Evolutionary conservation across 2,329 filamentous ascomycete species (phyloP).

Genomic region (Pestalotiopsis sp.): DNA sequence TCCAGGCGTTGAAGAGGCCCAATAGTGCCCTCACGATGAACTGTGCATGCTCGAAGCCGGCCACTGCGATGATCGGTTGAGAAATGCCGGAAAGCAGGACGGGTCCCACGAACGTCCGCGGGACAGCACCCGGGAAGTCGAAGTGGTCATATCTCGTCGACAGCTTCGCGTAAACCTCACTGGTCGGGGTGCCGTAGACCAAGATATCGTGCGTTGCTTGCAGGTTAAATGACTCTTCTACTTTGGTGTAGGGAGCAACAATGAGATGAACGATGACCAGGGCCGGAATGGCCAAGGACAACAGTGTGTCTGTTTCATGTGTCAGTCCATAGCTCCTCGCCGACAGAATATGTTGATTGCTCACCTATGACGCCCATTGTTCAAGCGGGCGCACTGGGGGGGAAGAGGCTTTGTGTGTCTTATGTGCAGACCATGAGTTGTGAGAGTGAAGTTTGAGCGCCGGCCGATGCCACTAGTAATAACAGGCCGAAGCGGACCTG

Average conservation of each 20-base stretch:
- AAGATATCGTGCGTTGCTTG: slow-evolving; percentile 92
- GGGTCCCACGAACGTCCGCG: slow-evolving; percentile 85
- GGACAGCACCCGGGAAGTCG: slow-evolving; percentile 86
- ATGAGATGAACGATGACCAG: slow-evolving; percentile 70
- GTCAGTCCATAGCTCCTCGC: not conserved
- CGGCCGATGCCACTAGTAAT: not conserved
- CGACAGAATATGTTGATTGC: not conserved
- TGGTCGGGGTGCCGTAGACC: slow-evolving; percentile 72
- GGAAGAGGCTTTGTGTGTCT: not conserved
- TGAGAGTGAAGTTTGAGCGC: not conserved
- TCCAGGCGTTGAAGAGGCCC: slow-evolving; percentile 72
- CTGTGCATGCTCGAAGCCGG: slow-evolving; percentile 58
- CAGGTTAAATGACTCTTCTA: slow-evolving; percentile 98
- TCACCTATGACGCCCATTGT: slow-evolving; percentile 7
- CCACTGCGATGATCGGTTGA: slow-evolving; percentile 63
- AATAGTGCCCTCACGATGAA: slow-evolving; percentile 73
- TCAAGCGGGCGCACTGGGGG: not conserved
- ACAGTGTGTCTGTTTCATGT: slow-evolving; percentile 39
- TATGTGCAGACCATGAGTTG: not conserved
- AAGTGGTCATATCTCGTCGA: slow-evolving; percentile 81
- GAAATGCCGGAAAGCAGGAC: slow-evolving; percentile 73
- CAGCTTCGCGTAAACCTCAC: slow-evolving; percentile 55
- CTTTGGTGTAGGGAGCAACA: slow-evolving; percentile 87
- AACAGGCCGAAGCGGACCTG: not conserved
- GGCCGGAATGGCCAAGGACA: slow-evolving; percentile 61